Conservation (phyloP, 179 eudicot species). For the Monotropa hypopitys region DNA sequence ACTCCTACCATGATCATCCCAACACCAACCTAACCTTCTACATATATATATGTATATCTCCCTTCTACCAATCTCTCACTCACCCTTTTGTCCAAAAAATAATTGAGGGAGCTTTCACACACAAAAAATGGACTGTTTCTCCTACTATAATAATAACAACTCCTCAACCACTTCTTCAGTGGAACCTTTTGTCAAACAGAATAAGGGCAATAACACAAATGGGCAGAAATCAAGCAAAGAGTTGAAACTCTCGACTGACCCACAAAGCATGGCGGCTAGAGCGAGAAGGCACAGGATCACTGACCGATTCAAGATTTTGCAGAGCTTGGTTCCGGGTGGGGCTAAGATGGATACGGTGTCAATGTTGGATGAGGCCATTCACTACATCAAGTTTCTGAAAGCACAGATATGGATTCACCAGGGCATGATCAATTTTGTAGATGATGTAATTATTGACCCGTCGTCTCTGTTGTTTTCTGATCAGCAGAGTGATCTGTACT, state of each 20-base stretch:
- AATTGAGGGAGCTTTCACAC: neutral
- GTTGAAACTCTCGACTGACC: conserved; percentile 63
- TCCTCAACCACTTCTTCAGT: neutral
- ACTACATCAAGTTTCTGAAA: conserved; percentile 64
- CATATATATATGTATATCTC: neutral
- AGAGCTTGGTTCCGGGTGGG: conserved; percentile 66
- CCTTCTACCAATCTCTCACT: neutral
- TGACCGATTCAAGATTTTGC: conserved; percentile 53
- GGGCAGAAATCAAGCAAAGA: neutral
- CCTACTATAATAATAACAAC: neutral
- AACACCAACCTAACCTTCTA: neutral
- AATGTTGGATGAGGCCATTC: conserved; percentile 67
- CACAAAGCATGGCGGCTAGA: conserved; percentile 80
- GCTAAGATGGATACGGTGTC: conserved; percentile 74
- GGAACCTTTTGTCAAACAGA: neutral
- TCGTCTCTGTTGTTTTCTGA: neutral
- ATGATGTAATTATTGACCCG: neutral
- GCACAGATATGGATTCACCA: conserved; percentile 57
- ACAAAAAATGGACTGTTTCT: neutral
- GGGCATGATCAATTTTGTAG: conserved; percentile 16
- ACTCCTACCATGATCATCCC: too few relatives aligned
- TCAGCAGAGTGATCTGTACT: neutral
- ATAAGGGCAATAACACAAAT: neutral
- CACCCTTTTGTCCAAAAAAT: neutral
- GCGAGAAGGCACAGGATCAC: conserved; percentile 68